Base-by-base conservation (phyloP, 148 eudicot species). In the Nepenthes mirabilis region DNA sequence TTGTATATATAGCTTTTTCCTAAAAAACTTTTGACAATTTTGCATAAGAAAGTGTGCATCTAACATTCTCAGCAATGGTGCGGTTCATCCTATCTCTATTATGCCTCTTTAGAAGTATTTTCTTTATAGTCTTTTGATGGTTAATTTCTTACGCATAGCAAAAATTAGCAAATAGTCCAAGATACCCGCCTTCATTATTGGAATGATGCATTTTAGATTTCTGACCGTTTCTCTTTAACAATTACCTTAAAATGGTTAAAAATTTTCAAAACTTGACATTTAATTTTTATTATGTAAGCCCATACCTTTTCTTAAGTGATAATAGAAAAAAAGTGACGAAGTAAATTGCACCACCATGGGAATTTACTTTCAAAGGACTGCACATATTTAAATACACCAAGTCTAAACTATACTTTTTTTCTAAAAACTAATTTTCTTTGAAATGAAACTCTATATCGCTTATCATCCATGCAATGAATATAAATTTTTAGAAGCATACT, bases 181-280 rank as follows among this genome's bases (percentile, higher is more conserved):
- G 4, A 49, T 65, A 65, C 33, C 60, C 45, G 1, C 65, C 34
- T 0, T 45, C 52, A 60, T 59, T 60, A 33, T 68, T 43, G 1
- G 43, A 33, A 1, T 51, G 43, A 11, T 60, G n/a, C 60, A 59
- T 9, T 60, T 60, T 1, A 68, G 10, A n/a, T 68, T 60, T 11
- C 0, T 60, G 1, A 58, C 9, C 1, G 7, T 60, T 51, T 68
- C 37, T 68, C 64, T 43, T 60, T 56, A 52, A 53, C 52, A 1
- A 0, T 8, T 9, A 59, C 52, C 2, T 60, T 58, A 40, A 68
- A 68, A 1, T 37, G 53, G 53, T 68, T 68, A 34, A 37, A 68
- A 13, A 12, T 52, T 36, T 43, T 11, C 1, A 59, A 53, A 4
- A 60, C 65, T 34, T 60, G 64, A 36, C 60, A 43, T 60, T 68